Evolutionary conservation across 2,329 filamentous ascomycete species (phyloP).

Genomic region (Microascus cirrosus): DNA sequence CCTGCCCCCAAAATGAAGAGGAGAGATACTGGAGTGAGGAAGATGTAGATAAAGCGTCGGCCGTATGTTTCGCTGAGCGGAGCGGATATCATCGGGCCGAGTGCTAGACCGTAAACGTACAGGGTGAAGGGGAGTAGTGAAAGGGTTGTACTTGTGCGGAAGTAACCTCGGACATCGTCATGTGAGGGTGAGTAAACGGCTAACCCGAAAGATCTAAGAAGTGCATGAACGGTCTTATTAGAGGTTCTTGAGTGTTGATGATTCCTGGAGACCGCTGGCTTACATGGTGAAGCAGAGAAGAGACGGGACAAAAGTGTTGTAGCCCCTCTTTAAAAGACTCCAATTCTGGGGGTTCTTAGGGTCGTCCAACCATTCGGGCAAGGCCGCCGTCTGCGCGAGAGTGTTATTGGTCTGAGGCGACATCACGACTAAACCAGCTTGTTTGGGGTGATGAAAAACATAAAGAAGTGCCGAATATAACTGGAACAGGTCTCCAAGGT

Average conservation of each 20-base stretch:
- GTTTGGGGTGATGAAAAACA: too few species aligned
- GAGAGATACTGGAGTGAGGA: constrained; percentile 44
- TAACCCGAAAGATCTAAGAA: neutral
- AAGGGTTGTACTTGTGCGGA: neutral
- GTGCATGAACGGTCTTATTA: too few species aligned
- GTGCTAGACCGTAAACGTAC: constrained; percentile 51
- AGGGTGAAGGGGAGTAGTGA: constrained; percentile 23
- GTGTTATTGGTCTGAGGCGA: neutral
- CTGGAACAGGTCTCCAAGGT: too few species aligned
- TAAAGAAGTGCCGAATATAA: too few species aligned
- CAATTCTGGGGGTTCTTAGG: neutral
- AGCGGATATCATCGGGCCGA: constrained; percentile 55
- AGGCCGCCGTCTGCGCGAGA: neutral
- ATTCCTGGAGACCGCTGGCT: too few species aligned
- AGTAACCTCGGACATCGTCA: neutral
- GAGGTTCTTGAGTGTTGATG: too few species aligned
- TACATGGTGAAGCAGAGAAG: neutral
- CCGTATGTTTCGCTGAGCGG: constrained; percentile 55
- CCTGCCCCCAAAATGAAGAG: constrained; percentile 51
- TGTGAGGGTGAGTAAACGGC: neutral
- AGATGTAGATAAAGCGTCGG: constrained; percentile 47
- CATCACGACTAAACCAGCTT: too few species aligned
- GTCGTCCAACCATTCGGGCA: neutral
- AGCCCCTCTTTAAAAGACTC: neutral
- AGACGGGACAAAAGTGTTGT: neutral